These are phyloP conservation scores for Clarireedia homoeocarpa DNA, from an alignment of 2,329 filamentous ascomycete species.

Conservation along the genomic window DNA sequence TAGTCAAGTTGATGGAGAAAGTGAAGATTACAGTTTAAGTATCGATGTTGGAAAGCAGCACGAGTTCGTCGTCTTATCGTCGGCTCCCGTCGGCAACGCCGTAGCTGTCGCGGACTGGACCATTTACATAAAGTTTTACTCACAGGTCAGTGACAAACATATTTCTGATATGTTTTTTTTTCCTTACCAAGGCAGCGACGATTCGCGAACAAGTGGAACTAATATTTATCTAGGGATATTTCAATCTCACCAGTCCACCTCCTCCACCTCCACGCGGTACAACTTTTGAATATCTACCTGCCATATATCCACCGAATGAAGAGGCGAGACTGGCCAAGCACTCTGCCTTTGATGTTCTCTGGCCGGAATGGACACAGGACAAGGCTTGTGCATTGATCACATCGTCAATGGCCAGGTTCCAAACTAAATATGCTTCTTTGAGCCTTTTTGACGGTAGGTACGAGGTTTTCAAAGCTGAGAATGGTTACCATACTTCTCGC, in stretches of 20 bases:
- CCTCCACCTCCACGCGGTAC: conserved; percentile 23
- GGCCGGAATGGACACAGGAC: conserved; percentile 17
- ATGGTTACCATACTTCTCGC: conserved; percentile 22
- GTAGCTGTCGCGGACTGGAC: conserved; percentile 5
- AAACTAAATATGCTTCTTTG: conserved; percentile 25
- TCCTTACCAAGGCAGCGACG: neutral
- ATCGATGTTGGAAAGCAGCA: conserved; percentile 7
- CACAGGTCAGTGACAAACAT: conserved; percentile 7
- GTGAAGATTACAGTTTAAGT: neutral
- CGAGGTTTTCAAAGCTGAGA: conserved; percentile 29
- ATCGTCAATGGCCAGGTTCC: conserved; percentile 24
- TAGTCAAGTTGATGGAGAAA: neutral
- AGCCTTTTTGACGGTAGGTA: conserved; percentile 29
- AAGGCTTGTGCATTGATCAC: conserved; percentile 19
- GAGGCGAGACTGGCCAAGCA: conserved; percentile 18
- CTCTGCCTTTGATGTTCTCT: conserved; percentile 19
- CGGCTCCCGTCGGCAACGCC: conserved; percentile 2
- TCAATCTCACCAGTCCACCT: conserved; percentile 30
- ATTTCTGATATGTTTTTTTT: neutral
- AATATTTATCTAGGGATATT: conserved; percentile 26
- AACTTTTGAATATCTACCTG: conserved; percentile 25
- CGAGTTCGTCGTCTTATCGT: conserved; percentile 3
- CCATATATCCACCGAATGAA: conserved; percentile 26
- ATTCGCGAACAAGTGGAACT: neutral
- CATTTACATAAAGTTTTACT: conserved; percentile 14